phyloP scores from a whole-genome alignment of 2,329 filamentous ascomycete genomes.

The Hymenoscyphus infarciens region DNA sequence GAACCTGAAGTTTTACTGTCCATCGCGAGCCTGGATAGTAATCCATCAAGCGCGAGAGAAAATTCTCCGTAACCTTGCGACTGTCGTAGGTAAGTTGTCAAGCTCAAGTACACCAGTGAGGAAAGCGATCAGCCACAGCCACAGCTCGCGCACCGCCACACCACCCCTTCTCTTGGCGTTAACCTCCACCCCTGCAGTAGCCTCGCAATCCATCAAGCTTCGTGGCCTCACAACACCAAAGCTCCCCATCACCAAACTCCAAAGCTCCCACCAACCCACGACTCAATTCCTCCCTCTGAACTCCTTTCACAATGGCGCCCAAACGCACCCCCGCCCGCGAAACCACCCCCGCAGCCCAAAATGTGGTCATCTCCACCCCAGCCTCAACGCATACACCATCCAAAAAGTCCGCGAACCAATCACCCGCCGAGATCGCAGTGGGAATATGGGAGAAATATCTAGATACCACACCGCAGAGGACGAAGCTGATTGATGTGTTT shows the following conservation, averaged over 20 bases:
- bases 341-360: conserved; percentile 24
- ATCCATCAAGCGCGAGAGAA: too few species aligned
- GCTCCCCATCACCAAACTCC: background rate
- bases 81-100: too few species aligned
- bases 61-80: too few species aligned
- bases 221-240: conserved; percentile 27
- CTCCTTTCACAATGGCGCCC: conserved; percentile 43
- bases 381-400: conserved; percentile 19
- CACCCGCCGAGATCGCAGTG: conserved; percentile 52
- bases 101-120: too few species aligned
- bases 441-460: conserved; percentile 77
- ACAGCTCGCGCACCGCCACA: background rate
- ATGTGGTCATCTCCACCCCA: conserved; percentile 27
- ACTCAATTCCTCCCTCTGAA: conserved; percentile 2
- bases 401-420: conserved; percentile 30
- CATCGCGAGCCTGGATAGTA: too few species aligned
- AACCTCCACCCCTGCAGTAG: background rate
- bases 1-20: too few species aligned
- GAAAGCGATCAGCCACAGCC: background rate
- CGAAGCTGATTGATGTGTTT: conserved; percentile 88
- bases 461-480: conserved; percentile 79
- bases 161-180: conserved; percentile 3
- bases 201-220: conserved; percentile 23
- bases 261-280: conserved; percentile 14
- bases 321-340: conserved; percentile 41